These are phyloP conservation scores for Penicillium lividum DNA, from an alignment of 495 filamentous ascomycete species.

Conservation along the genomic window DNA sequence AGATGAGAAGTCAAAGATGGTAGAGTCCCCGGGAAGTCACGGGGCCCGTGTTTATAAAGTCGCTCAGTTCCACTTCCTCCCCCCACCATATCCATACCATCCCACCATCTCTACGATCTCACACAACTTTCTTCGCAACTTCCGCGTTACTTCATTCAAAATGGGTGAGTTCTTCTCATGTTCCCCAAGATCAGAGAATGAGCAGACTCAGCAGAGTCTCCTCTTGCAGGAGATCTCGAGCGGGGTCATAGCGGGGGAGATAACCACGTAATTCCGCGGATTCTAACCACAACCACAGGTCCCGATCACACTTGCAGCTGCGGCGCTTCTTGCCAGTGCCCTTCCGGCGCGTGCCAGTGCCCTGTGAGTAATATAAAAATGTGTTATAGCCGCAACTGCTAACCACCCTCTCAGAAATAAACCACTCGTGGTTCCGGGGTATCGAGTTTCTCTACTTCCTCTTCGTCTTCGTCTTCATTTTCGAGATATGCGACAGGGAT, in stretches of 20 bases:
- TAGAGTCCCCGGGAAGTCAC: slow-evolving; percentile 25
- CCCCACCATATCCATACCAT: slow-evolving; percentile 7
- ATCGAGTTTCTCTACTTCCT: background rate
- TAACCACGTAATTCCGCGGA: slow-evolving; percentile 12
- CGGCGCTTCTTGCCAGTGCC: slow-evolving; percentile 49
- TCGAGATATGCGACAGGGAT: background rate
- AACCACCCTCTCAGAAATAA: slow-evolving; percentile 32
- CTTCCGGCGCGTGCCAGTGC: slow-evolving; percentile 48
- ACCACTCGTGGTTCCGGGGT: slow-evolving; percentile 4
- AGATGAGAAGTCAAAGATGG: slow-evolving; percentile 4
- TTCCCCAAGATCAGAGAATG: background rate
- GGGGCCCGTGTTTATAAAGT: slow-evolving; percentile 24
- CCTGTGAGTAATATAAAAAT: slow-evolving; percentile 32
- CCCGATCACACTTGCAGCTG: slow-evolving; percentile 47
- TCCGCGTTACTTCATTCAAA: slow-evolving; percentile 18
- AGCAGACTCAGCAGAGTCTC: background rate
- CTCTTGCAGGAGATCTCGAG: slow-evolving; percentile 3
- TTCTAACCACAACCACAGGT: slow-evolving; percentile 30
- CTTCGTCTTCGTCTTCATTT: background rate
- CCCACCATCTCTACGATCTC: background rate
- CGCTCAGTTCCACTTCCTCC: slow-evolving; percentile 6
- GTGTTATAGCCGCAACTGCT: slow-evolving; percentile 10
- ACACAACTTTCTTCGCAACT: background rate
- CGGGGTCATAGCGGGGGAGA: slow-evolving; percentile 32
- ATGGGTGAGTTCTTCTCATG: slow-evolving; percentile 25